Conservation (phyloP, 345 rosid species). For the Syzygium jambos region DNA sequence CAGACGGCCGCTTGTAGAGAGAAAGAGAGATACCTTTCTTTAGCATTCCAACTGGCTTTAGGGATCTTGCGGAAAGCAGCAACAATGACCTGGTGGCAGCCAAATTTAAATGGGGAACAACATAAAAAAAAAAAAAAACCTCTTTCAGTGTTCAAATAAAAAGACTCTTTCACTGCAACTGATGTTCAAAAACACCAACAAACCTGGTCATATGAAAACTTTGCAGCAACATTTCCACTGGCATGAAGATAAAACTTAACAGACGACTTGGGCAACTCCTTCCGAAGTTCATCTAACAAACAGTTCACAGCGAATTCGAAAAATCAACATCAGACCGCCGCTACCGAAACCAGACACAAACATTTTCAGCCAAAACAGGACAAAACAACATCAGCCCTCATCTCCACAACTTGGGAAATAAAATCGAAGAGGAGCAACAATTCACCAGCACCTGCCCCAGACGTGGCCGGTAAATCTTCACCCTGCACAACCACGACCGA, state of each 20-base stretch:
- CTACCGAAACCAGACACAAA: background rate
- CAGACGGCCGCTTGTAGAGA: background rate
- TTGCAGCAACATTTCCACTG: slow-evolving; percentile 69
- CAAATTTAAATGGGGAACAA: slow-evolving; percentile 1
- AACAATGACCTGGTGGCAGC: slow-evolving; percentile 38
- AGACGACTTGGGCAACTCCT: slow-evolving; percentile 35
- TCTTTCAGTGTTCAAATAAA: background rate
- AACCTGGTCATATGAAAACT: slow-evolving; percentile 63
- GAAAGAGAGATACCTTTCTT: slow-evolving; percentile 59
- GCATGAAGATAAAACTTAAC: slow-evolving; percentile 65
- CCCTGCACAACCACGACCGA: background rate
- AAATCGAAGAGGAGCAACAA: background rate
- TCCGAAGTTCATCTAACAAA: slow-evolving; percentile 23
- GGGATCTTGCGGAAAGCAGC: slow-evolving; percentile 72
- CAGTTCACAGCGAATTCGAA: background rate
- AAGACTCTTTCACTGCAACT: background rate
- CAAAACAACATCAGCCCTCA: background rate
- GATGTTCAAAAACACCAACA: background rate
- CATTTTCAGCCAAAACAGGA: background rate
- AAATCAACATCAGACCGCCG: background rate
- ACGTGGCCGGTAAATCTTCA: background rate
- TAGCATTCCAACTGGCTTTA: slow-evolving; percentile 79
- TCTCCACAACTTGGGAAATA: background rate
- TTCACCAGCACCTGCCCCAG: background rate
- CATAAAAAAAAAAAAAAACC: background rate